Conservation (phyloP, 768 basidiomycete genomes). For the Trametes gibbosa region DNA sequence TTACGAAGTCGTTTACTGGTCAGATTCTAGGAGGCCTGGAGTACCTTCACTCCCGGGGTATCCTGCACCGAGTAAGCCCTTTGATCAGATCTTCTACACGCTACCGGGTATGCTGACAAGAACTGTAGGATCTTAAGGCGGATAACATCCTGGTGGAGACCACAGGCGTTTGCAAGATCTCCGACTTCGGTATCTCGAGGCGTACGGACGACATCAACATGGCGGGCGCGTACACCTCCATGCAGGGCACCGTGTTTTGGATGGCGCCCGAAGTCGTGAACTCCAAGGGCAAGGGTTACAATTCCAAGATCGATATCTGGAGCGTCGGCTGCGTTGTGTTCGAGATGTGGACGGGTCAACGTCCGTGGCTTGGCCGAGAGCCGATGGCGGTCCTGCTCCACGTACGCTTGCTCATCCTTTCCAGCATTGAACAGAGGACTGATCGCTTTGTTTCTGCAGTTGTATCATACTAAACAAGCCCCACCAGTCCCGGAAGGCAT, state of each 20-base stretch:
- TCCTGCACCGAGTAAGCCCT: slow-evolving; percentile 79
- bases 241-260: slow-evolving; percentile 99
- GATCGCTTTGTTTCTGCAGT: slow-evolving; percentile 40
- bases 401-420: slow-evolving; percentile 42
- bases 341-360: slow-evolving; percentile 98
- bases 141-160: slow-evolving; percentile 98
- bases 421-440: background rate
- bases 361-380: slow-evolving; percentile 93
- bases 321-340: slow-evolving; percentile 97
- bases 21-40: slow-evolving; percentile 92
- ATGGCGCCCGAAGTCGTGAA: slow-evolving; percentile 97
- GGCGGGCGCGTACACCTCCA: slow-evolving; percentile 82
- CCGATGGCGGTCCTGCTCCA: slow-evolving; percentile 92
- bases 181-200: slow-evolving; percentile 99
- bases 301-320: slow-evolving; percentile 98
- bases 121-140: slow-evolving; percentile 83
- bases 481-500: slow-evolving; percentile 91
- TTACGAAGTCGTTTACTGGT: slow-evolving; percentile 87
- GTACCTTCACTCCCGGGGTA: slow-evolving; percentile 89
- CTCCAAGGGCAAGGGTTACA: slow-evolving; percentile 86
- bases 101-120: background rate
- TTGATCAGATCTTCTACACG: no score
- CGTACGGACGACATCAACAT: slow-evolving; percentile 83
- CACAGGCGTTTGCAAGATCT: slow-evolving; percentile 92
- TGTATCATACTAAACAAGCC: slow-evolving; percentile 79